Percentiles rank a stretch among this genome's conserved stretches.
Conservation (phyloP, 2,329 filamentous ascomycete genomes). For the Dothistroma septosporum region DNA sequence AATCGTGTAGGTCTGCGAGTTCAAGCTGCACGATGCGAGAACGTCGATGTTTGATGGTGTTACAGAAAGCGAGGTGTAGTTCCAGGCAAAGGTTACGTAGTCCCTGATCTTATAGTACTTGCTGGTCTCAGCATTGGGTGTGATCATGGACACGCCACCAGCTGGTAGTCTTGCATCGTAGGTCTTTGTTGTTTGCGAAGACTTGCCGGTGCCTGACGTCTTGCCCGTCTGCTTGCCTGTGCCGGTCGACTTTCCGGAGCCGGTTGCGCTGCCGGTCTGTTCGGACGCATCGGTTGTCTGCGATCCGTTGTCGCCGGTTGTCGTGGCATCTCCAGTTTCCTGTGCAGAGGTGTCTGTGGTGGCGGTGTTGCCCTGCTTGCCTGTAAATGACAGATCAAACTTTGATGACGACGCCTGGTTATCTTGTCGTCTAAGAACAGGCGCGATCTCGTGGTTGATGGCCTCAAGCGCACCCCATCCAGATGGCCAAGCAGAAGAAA, state of each 20-base stretch:
- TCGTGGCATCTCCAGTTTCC: constrained; percentile 18
- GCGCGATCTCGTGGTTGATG: constrained; percentile 28
- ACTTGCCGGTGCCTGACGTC: constrained; percentile 19
- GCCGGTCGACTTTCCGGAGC: constrained; percentile 19
- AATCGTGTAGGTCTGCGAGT: constrained; percentile 59
- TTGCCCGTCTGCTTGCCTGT: constrained; percentile 23
- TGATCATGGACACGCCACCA: constrained; percentile 60
- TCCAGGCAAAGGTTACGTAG: constrained; percentile 62
- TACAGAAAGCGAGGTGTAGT: constrained; percentile 61
- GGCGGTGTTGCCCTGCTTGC: constrained; percentile 25
- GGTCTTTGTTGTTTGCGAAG: constrained; percentile 33
- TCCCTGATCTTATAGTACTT: constrained; percentile 64
- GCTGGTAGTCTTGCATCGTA: constrained; percentile 53
- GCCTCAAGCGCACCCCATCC: constrained; percentile 27
- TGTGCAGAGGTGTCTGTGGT: constrained; percentile 21
- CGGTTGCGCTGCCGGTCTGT: constrained; percentile 13
- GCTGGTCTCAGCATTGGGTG: constrained; percentile 48
- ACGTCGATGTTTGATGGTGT: constrained; percentile 59
- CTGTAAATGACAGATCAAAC: constrained; percentile 24
- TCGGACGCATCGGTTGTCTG: constrained; percentile 4
- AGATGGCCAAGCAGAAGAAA: constrained; percentile 30
- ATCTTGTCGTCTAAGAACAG: constrained; percentile 27
- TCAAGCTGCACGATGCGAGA: constrained; percentile 57
- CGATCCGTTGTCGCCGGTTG: constrained; percentile 17
- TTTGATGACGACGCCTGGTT: constrained; percentile 16